Base-by-base conservation (phyloP, 345 rosid genomes). In the Linum trigynum region DNA sequence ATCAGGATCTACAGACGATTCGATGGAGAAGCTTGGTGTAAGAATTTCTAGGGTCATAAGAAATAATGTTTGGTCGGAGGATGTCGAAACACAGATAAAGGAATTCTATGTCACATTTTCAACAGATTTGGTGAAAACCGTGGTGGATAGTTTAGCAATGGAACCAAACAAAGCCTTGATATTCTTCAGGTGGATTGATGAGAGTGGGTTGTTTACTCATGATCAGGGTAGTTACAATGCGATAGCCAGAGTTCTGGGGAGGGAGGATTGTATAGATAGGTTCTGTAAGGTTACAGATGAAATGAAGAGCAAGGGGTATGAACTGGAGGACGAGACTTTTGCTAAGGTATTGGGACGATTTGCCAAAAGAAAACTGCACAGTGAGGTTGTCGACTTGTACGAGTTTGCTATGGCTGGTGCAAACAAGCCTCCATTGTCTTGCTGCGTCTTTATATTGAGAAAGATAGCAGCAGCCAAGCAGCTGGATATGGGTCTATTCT, bases 151-250 rank as follows among this genome's bases (percentile, higher is more conserved):
- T 75, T 90, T 90, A 69, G 87, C 72, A 16, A 74, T 76, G 4
- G 91, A 86, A 59, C 96, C 97, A 0, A 72, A 67, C 40, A 90
- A 92, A 80, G 87, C 90, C 1, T 73, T 90, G 74, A 72, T 87
- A 67, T 85, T 85, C 67, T 92, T 92, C 67, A 70, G 96, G 76
- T 92, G 98, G 98, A 61, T 80, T 23, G 80, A 88, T 78, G 96
- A 90, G 76, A 65, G 80, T 79, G 81, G 79, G 43, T 63, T 79
- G 38, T 75, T 69, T 70, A 84, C 80, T 76, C 94, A 81, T 59
- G 82, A 86, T 73, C 79, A 74, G 68, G 43, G 56, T 48, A 92
- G 82, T 9, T 90, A 84, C 67, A 92, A 92, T 81, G 83, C 85
- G 36, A 68, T 92, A 65, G 91, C 91, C 5, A 76, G 79, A 71